These are phyloP conservation scores for Endotrypanum monterogeii DNA, from an alignment of 208 protist species.

Conservation along the genomic window DNA sequence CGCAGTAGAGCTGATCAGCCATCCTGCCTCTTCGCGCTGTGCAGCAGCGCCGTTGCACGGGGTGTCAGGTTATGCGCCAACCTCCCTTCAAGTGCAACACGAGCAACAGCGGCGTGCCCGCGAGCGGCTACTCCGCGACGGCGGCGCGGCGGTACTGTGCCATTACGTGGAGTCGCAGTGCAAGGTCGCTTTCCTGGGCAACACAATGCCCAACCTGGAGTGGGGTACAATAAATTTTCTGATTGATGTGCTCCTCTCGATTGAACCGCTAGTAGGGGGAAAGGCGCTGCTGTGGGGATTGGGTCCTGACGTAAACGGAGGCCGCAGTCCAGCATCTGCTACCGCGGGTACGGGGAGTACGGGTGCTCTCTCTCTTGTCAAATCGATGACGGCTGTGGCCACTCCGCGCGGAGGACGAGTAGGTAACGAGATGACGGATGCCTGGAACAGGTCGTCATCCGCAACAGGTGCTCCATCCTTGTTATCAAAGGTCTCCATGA, in stretches of 20 bases:
- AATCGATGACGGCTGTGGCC: not conserved
- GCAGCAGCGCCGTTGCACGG: not conserved
- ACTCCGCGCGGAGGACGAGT: not conserved
- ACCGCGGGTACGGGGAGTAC: not conserved
- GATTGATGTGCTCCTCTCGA: slow-evolving; percentile 45
- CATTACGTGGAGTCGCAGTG: slow-evolving; percentile 37
- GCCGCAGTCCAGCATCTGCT: not conserved
- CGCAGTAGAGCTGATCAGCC: slow-evolving; percentile 3
- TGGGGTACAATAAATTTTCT: slow-evolving; percentile 58
- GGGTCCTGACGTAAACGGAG: not conserved
- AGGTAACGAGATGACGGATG: not conserved
- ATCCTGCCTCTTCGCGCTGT: not conserved
- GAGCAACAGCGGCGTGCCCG: slow-evolving; percentile 36
- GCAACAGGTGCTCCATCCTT: not conserved
- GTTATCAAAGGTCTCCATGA: not conserved
- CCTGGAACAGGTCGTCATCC: slow-evolving; percentile 3
- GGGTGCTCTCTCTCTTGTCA: not conserved
- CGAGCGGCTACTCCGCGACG: slow-evolving; percentile 54
- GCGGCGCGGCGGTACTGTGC: slow-evolving; percentile 38
- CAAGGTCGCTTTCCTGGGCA: slow-evolving; percentile 42
- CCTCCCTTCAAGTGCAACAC: not conserved
- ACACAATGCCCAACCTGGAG: slow-evolving; percentile 39
- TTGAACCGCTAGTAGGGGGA: slow-evolving; percentile 21
- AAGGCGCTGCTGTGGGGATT: slow-evolving; percentile 26
- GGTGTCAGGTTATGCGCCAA: not conserved